A percentile compares a stretch with the other conserved stretches of the same genome.
These are phyloP conservation scores for Volvariella surrecta DNA, from an alignment of 1,284 basidiomycete genomes.

Conservation along the genomic window DNA sequence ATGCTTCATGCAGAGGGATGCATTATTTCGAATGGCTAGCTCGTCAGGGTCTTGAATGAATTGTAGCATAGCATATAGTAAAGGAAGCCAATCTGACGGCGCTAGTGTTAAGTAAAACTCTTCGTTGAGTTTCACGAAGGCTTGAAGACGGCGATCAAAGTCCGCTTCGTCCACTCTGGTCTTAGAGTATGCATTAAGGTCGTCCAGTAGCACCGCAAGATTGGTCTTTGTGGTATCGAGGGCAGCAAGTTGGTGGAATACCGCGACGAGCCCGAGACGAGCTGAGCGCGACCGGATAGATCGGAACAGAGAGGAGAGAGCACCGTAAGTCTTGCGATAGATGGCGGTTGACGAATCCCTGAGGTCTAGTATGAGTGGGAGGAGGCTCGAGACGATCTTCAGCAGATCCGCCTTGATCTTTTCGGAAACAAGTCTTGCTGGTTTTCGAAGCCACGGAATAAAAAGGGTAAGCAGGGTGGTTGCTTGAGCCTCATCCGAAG, in stretches of 20 bases:
- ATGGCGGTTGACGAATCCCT: constrained; percentile 37
- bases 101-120: constrained; percentile 41
- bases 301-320: constrained; percentile 73
- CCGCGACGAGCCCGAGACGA: constrained; percentile 57
- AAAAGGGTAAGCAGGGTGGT: constrained; percentile 70
- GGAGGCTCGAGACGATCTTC: constrained; percentile 65
- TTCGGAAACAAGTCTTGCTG: constrained; percentile 74
- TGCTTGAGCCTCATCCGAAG: constrained; percentile 67
- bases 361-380: constrained; percentile 69
- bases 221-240: constrained; percentile 40
- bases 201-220: constrained; percentile 50
- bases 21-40: constrained; percentile 80
- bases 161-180: constrained; percentile 89
- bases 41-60: constrained; percentile 90
- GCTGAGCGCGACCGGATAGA: constrained; percentile 63
- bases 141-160: constrained; percentile 80
- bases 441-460: constrained; percentile 74
- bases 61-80: constrained; percentile 81
- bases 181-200: constrained; percentile 82
- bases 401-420: constrained; percentile 84
- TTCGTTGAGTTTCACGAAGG: constrained; percentile 75
- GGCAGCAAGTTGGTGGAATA: constrained; percentile 53
- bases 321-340: constrained; percentile 53
- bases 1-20: constrained; percentile 68
- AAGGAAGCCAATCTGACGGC: constrained; percentile 68